Evolutionary conservation across 129 eudicot genomes (phyloP), one percentile per base, ranked within the genome.

Genomic region (Solidago caesia): DNA sequence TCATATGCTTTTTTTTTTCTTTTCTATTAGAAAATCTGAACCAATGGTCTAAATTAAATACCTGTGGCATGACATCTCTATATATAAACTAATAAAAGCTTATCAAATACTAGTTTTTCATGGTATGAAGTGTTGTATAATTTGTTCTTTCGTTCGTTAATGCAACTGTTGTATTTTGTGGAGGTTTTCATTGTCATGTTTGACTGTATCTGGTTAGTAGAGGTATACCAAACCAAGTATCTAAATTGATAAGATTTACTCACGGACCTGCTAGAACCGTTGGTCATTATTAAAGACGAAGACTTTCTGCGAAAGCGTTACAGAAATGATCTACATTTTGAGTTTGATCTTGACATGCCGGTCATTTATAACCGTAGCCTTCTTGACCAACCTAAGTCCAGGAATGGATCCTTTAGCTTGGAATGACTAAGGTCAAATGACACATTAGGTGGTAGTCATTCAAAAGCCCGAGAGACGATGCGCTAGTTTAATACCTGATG

Each of bases 11-110:
- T 48, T 66, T 70, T 53, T 25, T 21, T 21, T 21, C 21, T 21
- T 21, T 74, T 74, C 65, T 51, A 44, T 55, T 67, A 59, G 71
- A 68, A 70, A 65, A 79, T 74, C 47, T 68, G 52, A 80, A 84
- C 43, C 75, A 84, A 84, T 79, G 82, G 79, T 67, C 44, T 9
- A 67, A 72, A 21, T 21, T 21, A 21, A 84, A 79, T 72, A 48
- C 29, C 64, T 77, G 53, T 73, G 68, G 49, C 72, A n/a, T 9
- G 47, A 43, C 75, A 77, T 63, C 41, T 48, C 67, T 64, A 33
- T 0, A 33, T 0, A 65, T 64, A 59, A 21, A 21, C 21, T 21
- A 21, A 21, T 21, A 21, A 12, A 71, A 57, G 53, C 82, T 65
- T 72, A 65, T 72, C 74, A 79, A 72, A 65, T 63, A 9, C 26